Evolutionary conservation across 2,329 filamentous ascomycete species (phyloP), one percentile per base, ranked within the genome.

Genomic region (Trichophyton rubrum): DNA sequence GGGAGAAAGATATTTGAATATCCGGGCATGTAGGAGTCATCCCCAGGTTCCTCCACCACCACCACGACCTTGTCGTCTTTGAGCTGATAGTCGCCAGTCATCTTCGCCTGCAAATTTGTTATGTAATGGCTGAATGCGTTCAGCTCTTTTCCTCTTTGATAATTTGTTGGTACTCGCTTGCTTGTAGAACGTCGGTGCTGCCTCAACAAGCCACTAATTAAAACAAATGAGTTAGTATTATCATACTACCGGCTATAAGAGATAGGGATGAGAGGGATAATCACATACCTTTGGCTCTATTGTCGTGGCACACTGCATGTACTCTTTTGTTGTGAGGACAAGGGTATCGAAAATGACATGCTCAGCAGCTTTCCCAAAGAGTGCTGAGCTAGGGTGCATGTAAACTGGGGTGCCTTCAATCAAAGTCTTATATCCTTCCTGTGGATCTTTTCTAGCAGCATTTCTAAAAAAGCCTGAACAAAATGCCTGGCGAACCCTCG

Each of bases 161-260:
- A 99, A 75, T 60, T 84, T 80, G 71, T 96, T 90, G 40, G 87
- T 92, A 0, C 89, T 85, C 17, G 93, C 92, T 3, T 97, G 90
- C 81, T 95, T 96, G 84, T 97, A 99, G 78, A 97, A 99, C 0
- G 90, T 96, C 8, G 95, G 93, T n/a, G 95, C 93, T 11, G 91
- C 92, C 68, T 96, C 91, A 0, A 97, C 90, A 22, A 99, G 82
- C 84, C 84, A 86, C 73, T 75, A 57, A 60, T 55, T 40, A 62
- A 62, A 35, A 17, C 2, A 47, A 35, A 35, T 22, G 9, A n/a
- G 6, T 38, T 38, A 17, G 35, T 27, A 17, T 56, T 38, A 40
- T 40, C 3, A 15, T 3, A 13, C 55, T 7, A 30, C 27, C 27
- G 6, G 6, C 27, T 7, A 30, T 30, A 22, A 20, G 47, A 38